A percentile compares a stretch with the other conserved stretches of the same genome.
Evolutionary conservation across 352 stramenopile species (phyloP).

Genomic region (Pythium phragmitis): DNA sequence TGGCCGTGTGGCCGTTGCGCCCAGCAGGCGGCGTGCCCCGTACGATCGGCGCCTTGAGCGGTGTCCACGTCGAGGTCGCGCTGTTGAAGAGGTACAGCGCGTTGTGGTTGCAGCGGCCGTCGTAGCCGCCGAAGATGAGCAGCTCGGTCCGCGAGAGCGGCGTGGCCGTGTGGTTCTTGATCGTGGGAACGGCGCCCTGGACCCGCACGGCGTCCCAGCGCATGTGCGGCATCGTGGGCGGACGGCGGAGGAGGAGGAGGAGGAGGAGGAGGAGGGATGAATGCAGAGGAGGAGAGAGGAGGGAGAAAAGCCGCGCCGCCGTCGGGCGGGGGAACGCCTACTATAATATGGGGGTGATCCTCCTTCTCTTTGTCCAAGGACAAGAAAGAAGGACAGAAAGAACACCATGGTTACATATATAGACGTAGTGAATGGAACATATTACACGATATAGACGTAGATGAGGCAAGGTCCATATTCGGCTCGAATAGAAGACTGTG

Average conservation of each 20-base stretch:
- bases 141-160: conserved; percentile 54
- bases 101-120: conserved; percentile 94
- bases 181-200: conserved; percentile 49
- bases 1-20: conserved; percentile 95
- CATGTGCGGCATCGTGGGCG: conserved; percentile 43
- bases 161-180: conserved; percentile 88
- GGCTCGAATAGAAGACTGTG: too few species aligned
- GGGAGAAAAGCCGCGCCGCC: conserved; percentile 3
- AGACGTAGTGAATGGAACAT: too few species aligned
- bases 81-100: conserved; percentile 89
- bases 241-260: not conserved
- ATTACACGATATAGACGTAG: too few species aligned
- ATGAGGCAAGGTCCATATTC: too few species aligned
- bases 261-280: not conserved
- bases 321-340: not conserved
- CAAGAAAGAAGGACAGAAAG: too few species aligned
- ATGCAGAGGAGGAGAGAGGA: not conserved
- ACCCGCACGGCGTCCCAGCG: conserved; percentile 59
- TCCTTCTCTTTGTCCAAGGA: too few species aligned
- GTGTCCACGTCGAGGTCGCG: conserved; percentile 68
- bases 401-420: too few species aligned
- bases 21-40: conserved; percentile 66
- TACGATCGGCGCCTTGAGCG: conserved; percentile 38
- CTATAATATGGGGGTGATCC: too few species aligned
- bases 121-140: conserved; percentile 94